Evolutionary conservation across 1,139 yeast species (phyloP).

Genomic region (Scheffersomyces lignicola): DNA sequence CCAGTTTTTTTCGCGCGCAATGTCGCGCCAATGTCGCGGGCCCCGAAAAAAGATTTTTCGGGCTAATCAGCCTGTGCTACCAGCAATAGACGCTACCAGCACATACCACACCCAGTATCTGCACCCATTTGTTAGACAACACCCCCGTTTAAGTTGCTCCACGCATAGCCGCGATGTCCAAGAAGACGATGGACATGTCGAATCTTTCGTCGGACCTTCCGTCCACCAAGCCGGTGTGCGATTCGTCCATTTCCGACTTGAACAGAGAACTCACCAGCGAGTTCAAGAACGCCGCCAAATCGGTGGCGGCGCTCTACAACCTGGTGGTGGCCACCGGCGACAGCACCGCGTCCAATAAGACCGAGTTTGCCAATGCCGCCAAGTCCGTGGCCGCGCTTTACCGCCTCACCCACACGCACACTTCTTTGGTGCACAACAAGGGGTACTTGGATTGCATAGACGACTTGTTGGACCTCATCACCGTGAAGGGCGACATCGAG

Average conservation of each 20-base stretch:
- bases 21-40: no score
- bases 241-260: conserved; percentile 43
- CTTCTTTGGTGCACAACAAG: conserved; percentile 40
- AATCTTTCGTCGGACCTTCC: conserved; percentile 55
- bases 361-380: conserved; percentile 64
- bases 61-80: no score
- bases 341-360: conserved; percentile 20
- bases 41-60: no score
- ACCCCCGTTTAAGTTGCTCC: no score
- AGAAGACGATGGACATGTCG: conserved; percentile 51
- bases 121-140: no score
- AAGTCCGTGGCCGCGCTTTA: conserved; percentile 64
- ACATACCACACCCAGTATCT: no score
- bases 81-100: no score
- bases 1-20: no score
- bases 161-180: no score
- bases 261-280: conserved; percentile 42
- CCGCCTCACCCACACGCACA: conserved; percentile 50
- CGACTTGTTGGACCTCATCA: conserved; percentile 50
- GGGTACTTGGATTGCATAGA: conserved; percentile 61
- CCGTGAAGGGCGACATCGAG: conserved; percentile 50
- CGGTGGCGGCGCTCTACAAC: conserved; percentile 45
- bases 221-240: conserved; percentile 44
- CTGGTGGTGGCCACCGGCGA: conserved; percentile 17
- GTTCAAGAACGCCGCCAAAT: conserved; percentile 47